Evolutionary conservation across 2,329 filamentous ascomycete species (phyloP).

Genomic region (Emmonsiellopsis sp.): DNA sequence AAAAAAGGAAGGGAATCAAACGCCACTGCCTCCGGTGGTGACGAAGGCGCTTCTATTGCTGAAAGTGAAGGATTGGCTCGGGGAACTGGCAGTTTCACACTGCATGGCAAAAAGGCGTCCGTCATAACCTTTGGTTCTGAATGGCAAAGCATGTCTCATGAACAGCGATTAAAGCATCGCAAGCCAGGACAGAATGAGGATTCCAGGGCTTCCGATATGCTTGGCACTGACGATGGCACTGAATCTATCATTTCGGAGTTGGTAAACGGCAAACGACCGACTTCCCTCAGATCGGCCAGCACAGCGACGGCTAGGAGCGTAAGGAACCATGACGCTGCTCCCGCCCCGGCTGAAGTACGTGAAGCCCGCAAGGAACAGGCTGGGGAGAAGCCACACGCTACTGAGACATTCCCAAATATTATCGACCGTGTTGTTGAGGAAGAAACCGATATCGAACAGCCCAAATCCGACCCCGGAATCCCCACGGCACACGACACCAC

Average conservation of each 20-base stretch:
- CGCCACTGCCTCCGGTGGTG: conserved; percentile 46
- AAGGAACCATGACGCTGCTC: conserved; percentile 15
- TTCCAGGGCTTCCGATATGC: conserved; percentile 24
- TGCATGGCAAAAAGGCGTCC: conserved; percentile 96
- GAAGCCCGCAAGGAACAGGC: neutral
- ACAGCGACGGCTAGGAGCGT: conserved; percentile 55
- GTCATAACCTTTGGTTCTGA: conserved; percentile 96
- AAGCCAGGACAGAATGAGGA: conserved; percentile 37
- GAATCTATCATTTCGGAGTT: conserved; percentile 19
- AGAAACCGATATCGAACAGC: neutral
- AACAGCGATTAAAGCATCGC: conserved; percentile 60
- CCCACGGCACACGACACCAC: neutral
- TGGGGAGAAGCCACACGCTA: neutral
- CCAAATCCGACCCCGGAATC: neutral
- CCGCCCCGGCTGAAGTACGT: neutral
- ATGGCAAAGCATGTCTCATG: conserved; percentile 65
- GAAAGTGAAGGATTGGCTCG: conserved; percentile 64
- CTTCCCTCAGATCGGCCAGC: conserved; percentile 55
- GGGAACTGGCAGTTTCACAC: conserved; percentile 79
- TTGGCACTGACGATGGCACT: conserved; percentile 16
- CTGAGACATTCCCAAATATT: neutral
- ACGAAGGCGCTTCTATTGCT: conserved; percentile 36
- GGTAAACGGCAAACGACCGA: conserved; percentile 42
- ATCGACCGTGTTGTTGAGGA: neutral
- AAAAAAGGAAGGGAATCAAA: conserved; percentile 67